These are phyloP conservation scores for Suillus alpinus DNA, from an alignment of 768 basidiomycete genomes.

Conservation along the genomic window DNA sequence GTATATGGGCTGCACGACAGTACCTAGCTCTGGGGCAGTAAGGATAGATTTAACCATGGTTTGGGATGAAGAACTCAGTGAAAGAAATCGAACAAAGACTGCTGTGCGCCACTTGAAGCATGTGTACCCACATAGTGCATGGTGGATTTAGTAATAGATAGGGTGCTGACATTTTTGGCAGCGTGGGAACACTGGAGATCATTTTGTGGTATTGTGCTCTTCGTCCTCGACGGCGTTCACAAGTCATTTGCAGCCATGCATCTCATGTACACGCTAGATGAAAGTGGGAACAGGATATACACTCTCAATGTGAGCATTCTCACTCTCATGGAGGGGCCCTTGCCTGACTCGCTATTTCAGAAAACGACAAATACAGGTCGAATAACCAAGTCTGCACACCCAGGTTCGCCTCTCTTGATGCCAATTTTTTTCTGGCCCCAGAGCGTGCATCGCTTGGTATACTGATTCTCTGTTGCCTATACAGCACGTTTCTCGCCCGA, in stretches of 20 bases:
- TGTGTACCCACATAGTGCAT: background rate
- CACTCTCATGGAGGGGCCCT: background rate
- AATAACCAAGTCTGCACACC: slow-evolving; percentile 94
- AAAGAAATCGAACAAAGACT: background rate
- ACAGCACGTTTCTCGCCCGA: slow-evolving; percentile 97
- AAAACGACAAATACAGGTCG: slow-evolving; percentile 81
- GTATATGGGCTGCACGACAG: slow-evolving; percentile 50
- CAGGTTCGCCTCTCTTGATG: slow-evolving; percentile 55
- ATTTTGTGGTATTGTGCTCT: background rate
- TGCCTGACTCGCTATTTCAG: slow-evolving; percentile 38
- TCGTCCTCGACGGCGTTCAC: background rate
- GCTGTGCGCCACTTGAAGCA: background rate
- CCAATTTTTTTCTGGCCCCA: background rate
- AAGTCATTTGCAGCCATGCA: slow-evolving; percentile 62
- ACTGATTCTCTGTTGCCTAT: background rate
- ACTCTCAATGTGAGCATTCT: slow-evolving; percentile 77
- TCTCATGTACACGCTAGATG: slow-evolving; percentile 91
- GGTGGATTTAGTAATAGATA: background rate
- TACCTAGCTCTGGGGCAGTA: slow-evolving; percentile 53
- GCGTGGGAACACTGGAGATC: slow-evolving; percentile 5
- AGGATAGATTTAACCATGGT: slow-evolving; percentile 46
- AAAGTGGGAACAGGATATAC: slow-evolving; percentile 77
- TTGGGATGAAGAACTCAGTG: background rate
- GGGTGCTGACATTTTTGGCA: background rate
- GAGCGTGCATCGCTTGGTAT: background rate